These are phyloP conservation scores for Phytophthora tentaculata DNA, from an alignment of 352 stramenopile genomes.

Conservation along the genomic window DNA sequence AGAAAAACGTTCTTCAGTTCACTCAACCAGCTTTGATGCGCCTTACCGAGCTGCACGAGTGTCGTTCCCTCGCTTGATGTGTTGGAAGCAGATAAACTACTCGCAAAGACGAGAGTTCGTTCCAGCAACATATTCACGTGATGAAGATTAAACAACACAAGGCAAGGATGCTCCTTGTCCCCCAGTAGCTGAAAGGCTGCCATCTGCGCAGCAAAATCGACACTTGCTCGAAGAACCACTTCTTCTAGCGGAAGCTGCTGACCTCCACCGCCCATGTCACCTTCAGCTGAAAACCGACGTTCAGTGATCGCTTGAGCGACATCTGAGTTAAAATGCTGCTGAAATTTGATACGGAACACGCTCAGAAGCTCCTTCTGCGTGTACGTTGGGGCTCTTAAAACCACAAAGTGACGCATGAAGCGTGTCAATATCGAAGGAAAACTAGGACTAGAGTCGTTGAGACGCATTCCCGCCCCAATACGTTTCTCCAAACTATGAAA, in stretches of 20 bases:
- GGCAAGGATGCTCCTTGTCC: conserved; percentile 12
- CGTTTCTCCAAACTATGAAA: conserved; percentile 44
- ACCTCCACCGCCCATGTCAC: conserved; percentile 14
- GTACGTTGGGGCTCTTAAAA: conserved; percentile 51
- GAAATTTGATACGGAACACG: conserved; percentile 58
- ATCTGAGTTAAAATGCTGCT: conserved; percentile 32
- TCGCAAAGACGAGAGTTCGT: conserved; percentile 46
- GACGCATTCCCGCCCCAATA: conserved; percentile 48
- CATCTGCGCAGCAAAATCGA: conserved; percentile 61
- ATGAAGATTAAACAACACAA: conserved; percentile 60
- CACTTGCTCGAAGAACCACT: conserved; percentile 51
- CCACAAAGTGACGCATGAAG: conserved; percentile 57
- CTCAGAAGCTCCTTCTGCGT: conserved; percentile 53
- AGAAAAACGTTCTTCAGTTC: conserved; percentile 58
- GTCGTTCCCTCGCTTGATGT: conserved; percentile 25
- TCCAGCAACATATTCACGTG: conserved; percentile 46
- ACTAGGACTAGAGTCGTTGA: conserved; percentile 4
- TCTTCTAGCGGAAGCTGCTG: conserved; percentile 47
- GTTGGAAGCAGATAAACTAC: conserved; percentile 1
- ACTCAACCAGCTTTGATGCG: conserved; percentile 70
- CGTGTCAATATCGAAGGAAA: conserved; percentile 15
- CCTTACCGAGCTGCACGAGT: conserved; percentile 58
- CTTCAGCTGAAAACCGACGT: conserved; percentile 12
- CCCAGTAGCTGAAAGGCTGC: conserved; percentile 41
- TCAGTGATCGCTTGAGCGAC: not conserved